Evolutionary conservation across 1,284 basidiomycete genomes (phyloP).

Genomic region (Moesziomyces parantarcticus): DNA sequence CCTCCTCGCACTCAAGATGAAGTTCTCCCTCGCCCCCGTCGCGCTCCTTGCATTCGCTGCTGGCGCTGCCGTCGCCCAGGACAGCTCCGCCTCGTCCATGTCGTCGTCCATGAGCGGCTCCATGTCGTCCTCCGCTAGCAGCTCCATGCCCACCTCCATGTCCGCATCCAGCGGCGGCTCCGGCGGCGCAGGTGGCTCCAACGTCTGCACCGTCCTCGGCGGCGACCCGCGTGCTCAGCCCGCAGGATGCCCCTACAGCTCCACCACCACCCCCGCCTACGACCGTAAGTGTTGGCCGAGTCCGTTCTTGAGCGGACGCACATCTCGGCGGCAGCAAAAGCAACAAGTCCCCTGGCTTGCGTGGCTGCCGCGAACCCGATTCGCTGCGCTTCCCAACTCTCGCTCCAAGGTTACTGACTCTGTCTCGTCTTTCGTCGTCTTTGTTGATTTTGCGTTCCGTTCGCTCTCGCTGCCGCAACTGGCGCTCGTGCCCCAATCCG

Average conservation of each 20-base stretch:
- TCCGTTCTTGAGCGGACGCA: not conserved
- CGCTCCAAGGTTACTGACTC: conserved; percentile 13
- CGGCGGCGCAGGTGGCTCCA: conserved; percentile 8
- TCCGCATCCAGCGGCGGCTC: conserved; percentile 19
- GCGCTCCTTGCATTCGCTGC: conserved; percentile 53
- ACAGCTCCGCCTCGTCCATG: conserved; percentile 25
- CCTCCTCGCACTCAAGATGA: conserved; percentile 54
- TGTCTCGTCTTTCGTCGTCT: not conserved
- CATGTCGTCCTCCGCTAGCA: conserved; percentile 28
- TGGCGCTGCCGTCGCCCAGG: conserved; percentile 48
- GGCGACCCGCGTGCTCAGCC: conserved; percentile 34
- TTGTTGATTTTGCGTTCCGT: too few species aligned
- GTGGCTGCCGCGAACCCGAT: too few species aligned
- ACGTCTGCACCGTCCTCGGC: conserved; percentile 51
- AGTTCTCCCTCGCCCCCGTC: conserved; percentile 55
- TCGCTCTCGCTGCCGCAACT: too few species aligned
- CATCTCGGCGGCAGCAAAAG: too few species aligned
- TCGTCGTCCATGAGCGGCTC: conserved; percentile 30
- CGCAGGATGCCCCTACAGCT: conserved; percentile 51
- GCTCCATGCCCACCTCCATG: conserved; percentile 28
- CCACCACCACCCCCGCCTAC: conserved; percentile 55
- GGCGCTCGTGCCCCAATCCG: too few species aligned
- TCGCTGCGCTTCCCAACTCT: too few species aligned
- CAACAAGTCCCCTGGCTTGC: too few species aligned
- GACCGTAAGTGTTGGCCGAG: conserved; percentile 40